Evolutionary conservation across 768 basidiomycete species (phyloP).

Genomic region (Pisolithus microcarpus): DNA sequence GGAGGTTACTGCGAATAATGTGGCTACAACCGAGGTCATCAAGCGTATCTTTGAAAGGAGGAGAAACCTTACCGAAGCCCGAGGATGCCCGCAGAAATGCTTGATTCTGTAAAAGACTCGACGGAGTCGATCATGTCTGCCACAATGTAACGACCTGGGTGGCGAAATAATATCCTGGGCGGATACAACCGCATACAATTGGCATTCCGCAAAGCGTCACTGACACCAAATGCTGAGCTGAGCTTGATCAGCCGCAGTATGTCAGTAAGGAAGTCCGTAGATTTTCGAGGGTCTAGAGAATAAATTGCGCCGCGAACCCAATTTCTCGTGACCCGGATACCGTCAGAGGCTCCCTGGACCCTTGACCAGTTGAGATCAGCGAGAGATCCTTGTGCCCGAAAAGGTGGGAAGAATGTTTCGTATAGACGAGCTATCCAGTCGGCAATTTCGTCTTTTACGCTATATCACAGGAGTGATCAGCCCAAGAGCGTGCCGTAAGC

Average conservation of each 20-base stretch:
- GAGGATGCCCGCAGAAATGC: slow-evolving; percentile 30
- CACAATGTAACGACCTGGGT: slow-evolving; percentile 21
- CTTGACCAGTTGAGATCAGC: slow-evolving; percentile 26
- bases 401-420: slow-evolving; percentile 44
- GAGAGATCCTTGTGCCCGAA: slow-evolving; percentile 38
- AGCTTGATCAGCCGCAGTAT: slow-evolving; percentile 33
- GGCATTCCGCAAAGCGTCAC: slow-evolving; percentile 30
- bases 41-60: no score
- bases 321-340: slow-evolving; percentile 31
- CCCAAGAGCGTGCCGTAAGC: background rate
- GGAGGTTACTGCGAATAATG: slow-evolving; percentile 30
- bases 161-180: slow-evolving; percentile 2
- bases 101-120: slow-evolving; percentile 19
- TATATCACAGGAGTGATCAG: background rate
- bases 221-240: slow-evolving; percentile 31
- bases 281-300: slow-evolving; percentile 14
- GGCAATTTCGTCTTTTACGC: background rate
- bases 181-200: slow-evolving; percentile 16
- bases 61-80: slow-evolving; percentile 32
- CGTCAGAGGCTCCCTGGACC: slow-evolving; percentile 35
- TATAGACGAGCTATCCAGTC: slow-evolving; percentile 42
- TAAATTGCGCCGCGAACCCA: slow-evolving; percentile 43
- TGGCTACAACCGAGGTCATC: slow-evolving; percentile 30
- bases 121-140: slow-evolving; percentile 26
- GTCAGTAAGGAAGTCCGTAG: slow-evolving; percentile 32